Conservation (phyloP, 352 stramenopile genomes). For the Globisporangium middletonii region DNA sequence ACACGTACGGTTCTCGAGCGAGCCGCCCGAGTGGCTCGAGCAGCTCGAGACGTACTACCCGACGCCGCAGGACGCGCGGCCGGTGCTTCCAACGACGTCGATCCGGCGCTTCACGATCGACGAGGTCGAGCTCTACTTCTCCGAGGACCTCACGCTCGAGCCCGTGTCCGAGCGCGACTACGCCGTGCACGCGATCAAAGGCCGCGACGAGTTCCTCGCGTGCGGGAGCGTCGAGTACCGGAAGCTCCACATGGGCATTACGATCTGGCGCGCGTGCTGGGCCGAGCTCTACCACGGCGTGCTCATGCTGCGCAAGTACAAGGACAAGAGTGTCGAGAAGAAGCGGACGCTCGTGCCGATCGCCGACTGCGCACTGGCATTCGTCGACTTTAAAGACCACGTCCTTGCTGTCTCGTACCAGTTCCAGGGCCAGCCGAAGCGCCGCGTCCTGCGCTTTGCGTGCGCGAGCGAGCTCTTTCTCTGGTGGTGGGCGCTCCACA, state of each 20-base stretch:
- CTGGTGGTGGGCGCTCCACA: conserved; percentile 74
- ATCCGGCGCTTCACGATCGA: conserved; percentile 49
- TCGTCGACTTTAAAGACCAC: conserved; percentile 46
- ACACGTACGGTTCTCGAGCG: conserved; percentile 48
- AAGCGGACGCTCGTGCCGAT: conserved; percentile 55
- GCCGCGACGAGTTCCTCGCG: conserved; percentile 42
- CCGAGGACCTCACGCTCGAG: conserved; percentile 31
- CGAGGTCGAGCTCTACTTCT: conserved; percentile 62
- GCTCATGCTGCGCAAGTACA: conserved; percentile 49
- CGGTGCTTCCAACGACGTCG: conserved; percentile 39
- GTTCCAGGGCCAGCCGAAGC: conserved; percentile 45
- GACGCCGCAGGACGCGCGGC: conserved; percentile 23
- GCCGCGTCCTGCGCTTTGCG: conserved; percentile 36
- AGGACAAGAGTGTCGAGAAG: conserved; percentile 40
- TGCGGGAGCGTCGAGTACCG: conserved; percentile 42
- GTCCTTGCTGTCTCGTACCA: conserved; percentile 53
- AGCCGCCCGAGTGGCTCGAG: conserved; percentile 22
- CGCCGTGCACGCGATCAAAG: conserved; percentile 42
- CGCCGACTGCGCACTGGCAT: conserved; percentile 29
- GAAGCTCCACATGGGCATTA: conserved; percentile 35
- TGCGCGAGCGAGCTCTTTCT: conserved; percentile 59
- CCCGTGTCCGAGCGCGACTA: conserved; percentile 33
- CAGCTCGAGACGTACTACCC: conserved; percentile 44
- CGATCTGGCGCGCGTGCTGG: conserved; percentile 48
- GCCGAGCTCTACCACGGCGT: conserved; percentile 67